Conservation (phyloP, 2,329 filamentous ascomycete genomes). For the Shiraia bambusicola region DNA sequence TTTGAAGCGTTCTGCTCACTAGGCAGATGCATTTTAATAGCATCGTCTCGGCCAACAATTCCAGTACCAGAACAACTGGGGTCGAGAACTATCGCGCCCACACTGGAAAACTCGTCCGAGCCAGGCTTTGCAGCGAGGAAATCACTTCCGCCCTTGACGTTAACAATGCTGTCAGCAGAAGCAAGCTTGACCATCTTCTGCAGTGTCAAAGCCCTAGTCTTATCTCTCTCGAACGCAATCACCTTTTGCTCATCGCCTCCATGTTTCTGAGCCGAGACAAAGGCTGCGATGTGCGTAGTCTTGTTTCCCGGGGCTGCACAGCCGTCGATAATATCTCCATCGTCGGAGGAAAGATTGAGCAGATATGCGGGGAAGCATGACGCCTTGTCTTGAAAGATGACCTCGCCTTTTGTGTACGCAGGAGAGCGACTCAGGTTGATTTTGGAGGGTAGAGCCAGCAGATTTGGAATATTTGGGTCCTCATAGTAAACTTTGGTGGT, state of each 20-base stretch:
- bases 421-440: constrained; percentile 70
- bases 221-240: constrained; percentile 78
- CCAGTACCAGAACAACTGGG: constrained; percentile 95
- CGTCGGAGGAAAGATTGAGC: constrained; percentile 65
- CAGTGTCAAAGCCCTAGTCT: constrained; percentile 69
- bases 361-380: constrained; percentile 95
- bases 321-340: constrained; percentile 83
- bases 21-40: constrained; percentile 60
- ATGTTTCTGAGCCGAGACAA: constrained; percentile 55
- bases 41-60: constrained; percentile 88
- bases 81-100: constrained; percentile 82
- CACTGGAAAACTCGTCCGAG: constrained; percentile 62
- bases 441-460: constrained; percentile 74
- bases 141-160: constrained; percentile 73
- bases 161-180: constrained; percentile 66
- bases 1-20: constrained; percentile 16
- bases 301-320: constrained; percentile 97
- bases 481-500: constrained; percentile 61
- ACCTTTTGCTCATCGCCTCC: constrained; percentile 52
- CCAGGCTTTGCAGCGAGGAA: constrained; percentile 75
- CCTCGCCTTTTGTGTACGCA: constrained; percentile 72
- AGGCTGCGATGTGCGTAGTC: constrained; percentile 86
- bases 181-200: constrained; percentile 82
- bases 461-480: constrained; percentile 80
- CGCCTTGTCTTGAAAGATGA: constrained; percentile 95